A percentile compares a stretch with the other conserved stretches of the same genome.
Evolutionary conservation across 2,329 filamentous ascomycete genomes (phyloP).

Genomic region (Trichoderma koningiopsis): DNA sequence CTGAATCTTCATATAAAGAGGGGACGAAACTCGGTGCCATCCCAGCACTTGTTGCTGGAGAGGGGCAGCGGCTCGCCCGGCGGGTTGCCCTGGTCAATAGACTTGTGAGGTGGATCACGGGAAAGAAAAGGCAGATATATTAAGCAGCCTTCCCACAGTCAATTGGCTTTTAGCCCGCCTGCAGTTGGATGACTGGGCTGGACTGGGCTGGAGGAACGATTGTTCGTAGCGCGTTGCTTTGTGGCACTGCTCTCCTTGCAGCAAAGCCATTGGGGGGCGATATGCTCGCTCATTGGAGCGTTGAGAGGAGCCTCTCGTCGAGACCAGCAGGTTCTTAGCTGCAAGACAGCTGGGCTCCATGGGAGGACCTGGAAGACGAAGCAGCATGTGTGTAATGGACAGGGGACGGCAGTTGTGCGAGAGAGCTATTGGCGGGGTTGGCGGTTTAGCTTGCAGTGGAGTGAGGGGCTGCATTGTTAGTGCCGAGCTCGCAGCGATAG

Average conservation of each 20-base stretch:
- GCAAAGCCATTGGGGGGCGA: neutral
- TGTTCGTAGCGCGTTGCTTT: neutral
- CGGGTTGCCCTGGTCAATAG: slow-evolving; percentile 19
- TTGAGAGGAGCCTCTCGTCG: neutral
- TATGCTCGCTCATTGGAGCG: neutral
- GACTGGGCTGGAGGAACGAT: neutral
- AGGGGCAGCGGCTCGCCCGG: slow-evolving; percentile 22
- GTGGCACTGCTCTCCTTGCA: neutral
- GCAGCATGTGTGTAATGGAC: neutral
- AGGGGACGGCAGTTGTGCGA: slow-evolving; percentile 12
- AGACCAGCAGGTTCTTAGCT: neutral
- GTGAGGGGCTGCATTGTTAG: neutral
- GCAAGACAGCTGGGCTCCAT: neutral
- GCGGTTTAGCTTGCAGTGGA: neutral
- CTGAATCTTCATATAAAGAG: neutral
- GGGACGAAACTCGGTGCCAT: neutral
- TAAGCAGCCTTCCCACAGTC: slow-evolving; percentile 11
- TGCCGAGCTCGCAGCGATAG: neutral
- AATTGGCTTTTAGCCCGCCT: slow-evolving; percentile 11
- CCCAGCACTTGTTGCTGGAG: neutral
- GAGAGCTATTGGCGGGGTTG: slow-evolving; percentile 5
- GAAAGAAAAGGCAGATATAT: slow-evolving; percentile 17
- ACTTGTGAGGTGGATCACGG: slow-evolving; percentile 14
- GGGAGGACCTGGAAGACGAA: neutral
- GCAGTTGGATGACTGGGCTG: neutral